These are phyloP conservation scores for Gelatoporia subvermispora DNA, from an alignment of 768 basidiomycete species.

Conservation along the genomic window DNA sequence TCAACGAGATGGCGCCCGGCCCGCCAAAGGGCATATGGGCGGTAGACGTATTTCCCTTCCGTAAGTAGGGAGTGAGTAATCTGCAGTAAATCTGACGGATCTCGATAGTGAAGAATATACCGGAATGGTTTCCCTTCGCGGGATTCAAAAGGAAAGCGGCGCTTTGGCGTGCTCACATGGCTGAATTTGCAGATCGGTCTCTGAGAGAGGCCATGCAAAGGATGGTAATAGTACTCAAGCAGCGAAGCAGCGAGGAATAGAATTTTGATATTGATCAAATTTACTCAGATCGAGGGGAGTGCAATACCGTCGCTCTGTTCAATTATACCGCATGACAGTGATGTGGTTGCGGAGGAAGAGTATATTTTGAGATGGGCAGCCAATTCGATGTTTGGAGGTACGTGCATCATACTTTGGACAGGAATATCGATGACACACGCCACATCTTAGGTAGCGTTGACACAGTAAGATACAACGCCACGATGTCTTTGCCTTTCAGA, in stretches of 20 bases:
- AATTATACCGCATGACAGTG: constrained; percentile 47
- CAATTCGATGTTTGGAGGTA: constrained; percentile 55
- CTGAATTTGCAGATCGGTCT: too few species aligned
- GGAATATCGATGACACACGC: too few species aligned
- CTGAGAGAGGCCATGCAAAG: too few species aligned
- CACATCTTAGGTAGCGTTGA: constrained; percentile 50
- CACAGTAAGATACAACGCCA: constrained; percentile 36
- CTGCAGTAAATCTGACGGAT: not conserved
- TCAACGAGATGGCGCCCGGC: constrained; percentile 3
- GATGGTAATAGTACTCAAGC: too few species aligned
- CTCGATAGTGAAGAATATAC: constrained; percentile 19
- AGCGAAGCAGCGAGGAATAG: too few species aligned
- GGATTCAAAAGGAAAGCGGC: constrained; percentile 16
- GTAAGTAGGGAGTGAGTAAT: not conserved
- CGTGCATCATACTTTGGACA: too few species aligned
- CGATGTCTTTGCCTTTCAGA: not conserved
- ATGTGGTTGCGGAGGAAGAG: constrained; percentile 35
- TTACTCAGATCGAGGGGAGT: constrained; percentile 33
- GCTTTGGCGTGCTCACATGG: constrained; percentile 4
- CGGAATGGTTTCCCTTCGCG: constrained; percentile 26
- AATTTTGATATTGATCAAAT: too few species aligned
- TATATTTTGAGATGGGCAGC: constrained; percentile 73
- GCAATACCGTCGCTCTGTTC: constrained; percentile 34
- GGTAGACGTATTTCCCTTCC: constrained; percentile 10
- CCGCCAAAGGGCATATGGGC: constrained; percentile 2